Evolutionary conservation across 257 asterid genomes (phyloP).

Genomic region (Forsythia viridissima): DNA sequence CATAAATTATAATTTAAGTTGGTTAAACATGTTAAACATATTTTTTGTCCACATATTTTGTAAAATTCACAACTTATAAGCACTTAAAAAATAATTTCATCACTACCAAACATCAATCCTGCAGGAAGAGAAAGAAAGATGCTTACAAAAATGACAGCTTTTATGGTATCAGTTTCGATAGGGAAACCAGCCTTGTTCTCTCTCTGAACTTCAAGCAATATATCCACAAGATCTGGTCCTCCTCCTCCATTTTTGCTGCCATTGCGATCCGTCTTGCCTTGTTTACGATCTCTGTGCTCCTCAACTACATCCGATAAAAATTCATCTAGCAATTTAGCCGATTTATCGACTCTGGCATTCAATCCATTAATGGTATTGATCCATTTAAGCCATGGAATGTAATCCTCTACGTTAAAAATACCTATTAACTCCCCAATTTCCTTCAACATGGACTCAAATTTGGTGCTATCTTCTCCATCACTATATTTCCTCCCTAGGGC

Average conservation of each 20-base stretch:
- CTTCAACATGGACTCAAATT: slow-evolving; percentile 8
- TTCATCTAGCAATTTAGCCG: slow-evolving; percentile 33
- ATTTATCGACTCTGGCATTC: slow-evolving; percentile 28
- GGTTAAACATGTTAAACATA: too few species aligned
- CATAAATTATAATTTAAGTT: too few species aligned
- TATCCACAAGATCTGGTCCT: slow-evolving; percentile 42
- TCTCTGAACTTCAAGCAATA: slow-evolving; percentile 41
- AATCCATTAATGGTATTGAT: slow-evolving; percentile 34
- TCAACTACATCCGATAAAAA: slow-evolving; percentile 37
- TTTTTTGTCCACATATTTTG: too few species aligned
- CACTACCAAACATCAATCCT: too few species aligned
- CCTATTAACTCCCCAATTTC: slow-evolving; percentile 31
- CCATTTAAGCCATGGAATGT: slow-evolving; percentile 48
- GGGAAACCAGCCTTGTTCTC: slow-evolving; percentile 11
- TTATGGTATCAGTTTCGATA: slow-evolving; percentile 26
- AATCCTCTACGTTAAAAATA: slow-evolving; percentile 27
- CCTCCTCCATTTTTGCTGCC: not conserved
- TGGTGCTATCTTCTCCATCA: slow-evolving; percentile 25
- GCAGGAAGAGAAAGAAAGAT: not conserved
- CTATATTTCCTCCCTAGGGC: slow-evolving; percentile 44
- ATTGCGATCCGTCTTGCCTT: not conserved
- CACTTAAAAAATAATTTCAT: too few species aligned
- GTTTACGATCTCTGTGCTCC: slow-evolving; percentile 23
- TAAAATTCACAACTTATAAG: too few species aligned
- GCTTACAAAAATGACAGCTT: slow-evolving; percentile 47